These are phyloP conservation scores for Penicillium roqueforti DNA, from an alignment of 495 filamentous ascomycete species.

Conservation along the genomic window DNA sequence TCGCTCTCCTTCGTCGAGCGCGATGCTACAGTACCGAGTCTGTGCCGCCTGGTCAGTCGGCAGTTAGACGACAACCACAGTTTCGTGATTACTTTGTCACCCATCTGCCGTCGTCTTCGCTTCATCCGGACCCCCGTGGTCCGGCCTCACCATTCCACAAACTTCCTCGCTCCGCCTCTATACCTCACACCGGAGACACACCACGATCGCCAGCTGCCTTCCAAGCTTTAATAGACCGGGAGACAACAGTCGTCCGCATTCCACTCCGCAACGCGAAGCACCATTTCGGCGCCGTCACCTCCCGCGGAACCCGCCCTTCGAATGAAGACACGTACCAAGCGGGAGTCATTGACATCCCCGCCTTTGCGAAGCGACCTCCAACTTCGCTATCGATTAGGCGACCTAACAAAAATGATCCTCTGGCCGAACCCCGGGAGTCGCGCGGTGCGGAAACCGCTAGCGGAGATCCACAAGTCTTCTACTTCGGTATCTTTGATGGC, in stretches of 20 bases:
- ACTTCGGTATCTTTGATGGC: conserved; percentile 94
- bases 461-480: conserved; percentile 93
- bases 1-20: conserved; percentile 16
- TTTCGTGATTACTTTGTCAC: conserved; percentile 98
- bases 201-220: conserved; percentile 53
- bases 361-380: conserved; percentile 80
- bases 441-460: conserved; percentile 65
- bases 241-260: conserved; percentile 97
- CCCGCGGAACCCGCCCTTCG: conserved; percentile 73
- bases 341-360: conserved; percentile 85
- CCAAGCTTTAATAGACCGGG: conserved; percentile 58
- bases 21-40: conserved; percentile 21
- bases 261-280: conserved; percentile 91
- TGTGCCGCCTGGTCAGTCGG: conserved; percentile 8
- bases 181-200: conserved; percentile 63
- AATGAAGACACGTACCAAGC: conserved; percentile 97
- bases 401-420: conserved; percentile 5
- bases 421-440: conserved; percentile 36
- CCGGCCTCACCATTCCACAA: conserved; percentile 61
- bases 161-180: conserved; percentile 75
- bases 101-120: conserved; percentile 85
- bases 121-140: conserved; percentile 79
- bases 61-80: conserved; percentile 41
- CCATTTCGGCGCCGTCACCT: conserved; percentile 79
- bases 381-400: conserved; percentile 56